Evolutionary conservation across 78 protist genomes (phyloP), one percentile per base, ranked within the genome.

Genomic region (Speleostelium caveatum): DNA sequence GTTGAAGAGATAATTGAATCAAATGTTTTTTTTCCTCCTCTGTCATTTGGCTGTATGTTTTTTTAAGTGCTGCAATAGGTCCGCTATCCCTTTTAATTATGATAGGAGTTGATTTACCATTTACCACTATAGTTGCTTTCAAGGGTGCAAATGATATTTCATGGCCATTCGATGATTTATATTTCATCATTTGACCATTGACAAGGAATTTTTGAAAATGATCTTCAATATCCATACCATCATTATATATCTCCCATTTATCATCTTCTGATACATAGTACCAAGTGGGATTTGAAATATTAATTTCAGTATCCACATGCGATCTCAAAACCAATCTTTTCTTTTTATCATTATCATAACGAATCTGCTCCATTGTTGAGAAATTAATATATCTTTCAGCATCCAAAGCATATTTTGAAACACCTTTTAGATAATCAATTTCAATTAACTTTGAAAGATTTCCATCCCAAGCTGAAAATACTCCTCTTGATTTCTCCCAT

Each of bases 401-500:
- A 59, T 83, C 76, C 0, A 83, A 41, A 0, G 65, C 21, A 16
- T 32, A 58, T 21, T 83, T 83, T 45, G 80, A 59, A 17, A 30
- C 49, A 41, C 72, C 79, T n/a, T 67, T 69, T n/a, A 55, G 35
- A 42, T 55, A 74, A 35, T 77, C 75, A 17, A 51, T 12, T 33
- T 83, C 91, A 22, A 83, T 73, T 38, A 69, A 56, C 1, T 69
- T 59, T 6, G 80, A 83, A 2, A 69, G 21, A 3, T 67, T 73
- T 1, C 26, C 26, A 12, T 53, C 60, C 2, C 56, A 83, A 3
- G 79, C 68, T n/a, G 30, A 39, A 42, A 69, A 83, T 24, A 63
- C 80, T 32, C 73, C 77, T 59, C 91, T 83, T 12, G 42, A 6
- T 28, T 83, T 83, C 60, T 83, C 91, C 91, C 91, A 83, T 5